Percentiles rank a stretch among this genome's conserved stretches.
phyloP scores from a whole-genome alignment of 257 asterid genomes.

The Thymus quinquecostatus region DNA sequence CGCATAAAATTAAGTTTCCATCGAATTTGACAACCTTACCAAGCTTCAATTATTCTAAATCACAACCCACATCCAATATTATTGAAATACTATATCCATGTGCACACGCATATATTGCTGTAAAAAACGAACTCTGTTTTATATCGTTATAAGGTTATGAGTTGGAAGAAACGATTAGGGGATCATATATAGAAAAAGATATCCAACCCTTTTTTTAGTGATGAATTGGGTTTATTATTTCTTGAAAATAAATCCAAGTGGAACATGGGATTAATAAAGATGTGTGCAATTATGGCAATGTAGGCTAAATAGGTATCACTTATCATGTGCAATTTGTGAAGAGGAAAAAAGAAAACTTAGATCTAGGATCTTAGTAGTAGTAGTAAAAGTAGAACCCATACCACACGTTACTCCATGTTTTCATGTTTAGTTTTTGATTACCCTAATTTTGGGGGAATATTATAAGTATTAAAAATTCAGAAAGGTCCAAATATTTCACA shows the following conservation, averaged over 20 bases:
- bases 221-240: not conserved
- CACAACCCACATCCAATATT: constrained; percentile 31
- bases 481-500: constrained; percentile 31
- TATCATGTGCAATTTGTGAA: constrained; percentile 43
- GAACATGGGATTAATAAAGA: constrained; percentile 34
- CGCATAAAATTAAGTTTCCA: not conserved
- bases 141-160: not conserved
- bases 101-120: not conserved
- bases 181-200: not conserved
- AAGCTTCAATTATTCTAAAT: constrained; percentile 32
- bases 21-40: constrained; percentile 2
- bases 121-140: too few species aligned
- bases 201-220: not conserved
- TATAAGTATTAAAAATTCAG: constrained; percentile 1
- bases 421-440: constrained; percentile 29
- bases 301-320: constrained; percentile 34
- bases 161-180: not conserved
- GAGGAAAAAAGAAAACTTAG: constrained; percentile 23
- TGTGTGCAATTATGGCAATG: constrained; percentile 38
- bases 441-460: not conserved
- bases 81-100: too few species aligned
- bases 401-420: constrained; percentile 49
- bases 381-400: constrained; percentile 32
- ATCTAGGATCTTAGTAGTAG: constrained; percentile 34
- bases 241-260: constrained; percentile 21